Percentiles rank a stretch among this genome's conserved stretches.
Conservation (phyloP, 768 basidiomycete genomes). For the Termitomyces sp. region DNA sequence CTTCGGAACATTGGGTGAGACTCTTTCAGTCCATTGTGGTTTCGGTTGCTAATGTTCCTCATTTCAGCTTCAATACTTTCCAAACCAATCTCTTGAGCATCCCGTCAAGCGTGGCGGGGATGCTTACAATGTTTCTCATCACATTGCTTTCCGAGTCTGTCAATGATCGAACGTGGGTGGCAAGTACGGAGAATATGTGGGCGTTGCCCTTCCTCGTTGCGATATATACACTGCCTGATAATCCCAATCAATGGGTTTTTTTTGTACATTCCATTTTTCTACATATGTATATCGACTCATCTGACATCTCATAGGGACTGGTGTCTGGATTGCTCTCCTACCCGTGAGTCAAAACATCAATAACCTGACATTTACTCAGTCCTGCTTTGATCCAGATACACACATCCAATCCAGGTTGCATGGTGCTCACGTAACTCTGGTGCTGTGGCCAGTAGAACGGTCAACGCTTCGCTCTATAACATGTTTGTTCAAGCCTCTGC, state of each 20-base stretch:
- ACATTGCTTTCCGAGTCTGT: slow-evolving; percentile 46
- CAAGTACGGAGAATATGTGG: slow-evolving; percentile 55
- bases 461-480: slow-evolving; percentile 55
- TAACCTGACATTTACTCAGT: too few relatives aligned
- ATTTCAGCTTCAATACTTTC: slow-evolving; percentile 49
- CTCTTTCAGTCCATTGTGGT: not conserved
- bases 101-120: slow-evolving; percentile 44
- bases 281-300: not conserved
- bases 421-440: slow-evolving; percentile 60
- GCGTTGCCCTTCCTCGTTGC: slow-evolving; percentile 55
- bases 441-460: slow-evolving; percentile 52
- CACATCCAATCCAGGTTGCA: slow-evolving; percentile 48
- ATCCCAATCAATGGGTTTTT: slow-evolving; percentile 47
- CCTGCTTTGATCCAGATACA: slow-evolving; percentile 22
- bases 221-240: slow-evolving; percentile 39
- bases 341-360: slow-evolving; percentile 23
- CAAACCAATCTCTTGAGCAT: slow-evolving; percentile 56
- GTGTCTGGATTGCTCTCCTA: slow-evolving; percentile 39
- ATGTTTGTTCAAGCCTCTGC: slow-evolving; percentile 44
- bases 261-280: slow-evolving; percentile 30
- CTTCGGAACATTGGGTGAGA: slow-evolving; percentile 46
- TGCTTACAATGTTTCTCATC: slow-evolving; percentile 45
- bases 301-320: slow-evolving; percentile 24
- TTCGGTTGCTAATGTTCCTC: not conserved
- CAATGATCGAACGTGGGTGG: slow-evolving; percentile 46